phyloP scores from a whole-genome alignment of 169 alveolate genomes.

The Cryptosporidium xiaoi region DNA sequence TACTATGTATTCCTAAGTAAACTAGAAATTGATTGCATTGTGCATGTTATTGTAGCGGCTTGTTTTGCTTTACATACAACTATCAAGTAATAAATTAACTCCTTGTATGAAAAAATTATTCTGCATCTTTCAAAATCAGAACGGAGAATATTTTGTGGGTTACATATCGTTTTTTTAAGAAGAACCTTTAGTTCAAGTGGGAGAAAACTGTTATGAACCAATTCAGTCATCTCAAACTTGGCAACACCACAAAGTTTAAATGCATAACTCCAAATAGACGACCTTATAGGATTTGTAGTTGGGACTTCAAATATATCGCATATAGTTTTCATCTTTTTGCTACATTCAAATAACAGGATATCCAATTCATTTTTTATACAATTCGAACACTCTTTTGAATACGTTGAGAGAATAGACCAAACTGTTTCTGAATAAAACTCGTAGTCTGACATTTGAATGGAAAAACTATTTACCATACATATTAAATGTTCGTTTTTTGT shows the following conservation, averaged over 20 bases:
- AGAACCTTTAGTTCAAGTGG: constrained; percentile 58
- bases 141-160: constrained; percentile 30
- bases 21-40: constrained; percentile 34
- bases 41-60: constrained; percentile 36
- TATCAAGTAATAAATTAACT: constrained; percentile 26
- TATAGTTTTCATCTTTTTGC: constrained; percentile 21
- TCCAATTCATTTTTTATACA: constrained; percentile 62
- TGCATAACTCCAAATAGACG: constrained; percentile 50
- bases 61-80: constrained; percentile 64
- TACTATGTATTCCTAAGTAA: not conserved
- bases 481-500: not conserved
- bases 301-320: constrained; percentile 31
- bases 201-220: constrained; percentile 51
- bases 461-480: constrained; percentile 21
- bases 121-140: constrained; percentile 62
- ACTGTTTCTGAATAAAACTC: constrained; percentile 58
- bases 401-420: constrained; percentile 44
- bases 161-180: constrained; percentile 12
- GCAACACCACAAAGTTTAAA: constrained; percentile 44
- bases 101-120: constrained; percentile 46
- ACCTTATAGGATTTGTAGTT: constrained; percentile 57
- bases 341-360: constrained; percentile 23
- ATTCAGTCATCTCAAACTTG: constrained; percentile 29
- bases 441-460: constrained; percentile 53
- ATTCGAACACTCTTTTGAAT: constrained; percentile 35